Base-by-base conservation (phyloP, 2,329 filamentous ascomycete genomes). In the Cytospora mali region DNA sequence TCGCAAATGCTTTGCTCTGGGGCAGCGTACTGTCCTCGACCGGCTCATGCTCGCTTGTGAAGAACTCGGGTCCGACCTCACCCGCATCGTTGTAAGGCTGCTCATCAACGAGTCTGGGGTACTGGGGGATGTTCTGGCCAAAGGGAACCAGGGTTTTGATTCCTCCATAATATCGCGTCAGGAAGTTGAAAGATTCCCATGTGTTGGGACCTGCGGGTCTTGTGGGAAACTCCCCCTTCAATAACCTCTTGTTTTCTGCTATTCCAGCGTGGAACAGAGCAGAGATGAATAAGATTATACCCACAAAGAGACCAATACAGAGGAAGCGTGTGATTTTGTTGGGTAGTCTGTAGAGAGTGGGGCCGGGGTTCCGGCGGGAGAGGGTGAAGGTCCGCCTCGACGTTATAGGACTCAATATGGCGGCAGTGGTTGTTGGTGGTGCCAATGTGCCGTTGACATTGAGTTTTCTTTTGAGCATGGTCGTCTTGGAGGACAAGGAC, bases 121-220 rank as follows among this genome's bases (percentile, higher is more conserved):
- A 98, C 71, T 98, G 91, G 0, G 93, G 89, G 11, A 82, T 79
- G 68, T 93, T 94, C 54, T 91, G 80, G 16, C 81, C 74, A 28
- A 87, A 77, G 0, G 86, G 76, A 0, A 91, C 85, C 65, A 99
- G 72, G 0, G 84, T 89, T 67, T 88, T 83, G 64, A 99, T 83
- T 0, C 95, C 95, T 16, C 93, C 94, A 73, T 97, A 95, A 73
- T 97, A 99, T 66, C 93, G 84, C 64, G 88, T 89, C 65, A 99
- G 75, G 71, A 97, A 96, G 0, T 88, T 86, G 72, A 96, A 98
- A 11, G 84, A 85, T 73, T 96, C 91, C 93, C 93, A 98, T 6
- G 84, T 76, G 0, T 88, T 86, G 14, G 91, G 90, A 23, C 87
- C 84, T 0, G 84, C 75, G 0, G 86, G 81, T 14, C 82, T 82